Conservation (phyloP, 108 stramenopile genomes). For the Nitzschia palea region DNA sequence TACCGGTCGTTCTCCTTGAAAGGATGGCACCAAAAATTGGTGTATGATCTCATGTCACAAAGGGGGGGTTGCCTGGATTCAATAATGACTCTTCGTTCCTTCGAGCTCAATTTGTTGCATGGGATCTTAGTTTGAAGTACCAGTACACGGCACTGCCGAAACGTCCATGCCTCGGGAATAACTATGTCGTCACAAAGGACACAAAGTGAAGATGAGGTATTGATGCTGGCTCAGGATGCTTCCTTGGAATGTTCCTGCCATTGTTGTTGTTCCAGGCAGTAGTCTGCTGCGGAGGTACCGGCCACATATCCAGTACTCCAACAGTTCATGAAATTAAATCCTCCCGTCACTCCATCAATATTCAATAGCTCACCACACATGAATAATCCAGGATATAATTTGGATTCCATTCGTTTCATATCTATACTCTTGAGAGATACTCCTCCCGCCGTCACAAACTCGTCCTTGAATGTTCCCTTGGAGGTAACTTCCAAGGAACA, state of each 20-base stretch:
- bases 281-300: constrained; percentile 47
- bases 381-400: constrained; percentile 62
- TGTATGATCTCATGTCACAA: no score
- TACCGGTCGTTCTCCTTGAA: no score
- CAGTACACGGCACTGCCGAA: no score
- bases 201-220: no score
- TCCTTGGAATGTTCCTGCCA: background rate
- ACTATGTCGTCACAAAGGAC: no score
- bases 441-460: constrained; percentile 94
- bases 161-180: no score
- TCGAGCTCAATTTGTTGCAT: no score
- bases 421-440: constrained; percentile 72
- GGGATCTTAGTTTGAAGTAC: no score
- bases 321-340: constrained; percentile 88
- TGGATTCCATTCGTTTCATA: constrained; percentile 84
- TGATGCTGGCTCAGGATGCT: background rate
- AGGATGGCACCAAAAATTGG: no score
- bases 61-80: no score
- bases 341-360: constrained; percentile 91
- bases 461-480: constrained; percentile 91
- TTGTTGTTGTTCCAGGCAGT: constrained; percentile 5
- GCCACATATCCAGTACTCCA: constrained; percentile 88
- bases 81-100: no score
- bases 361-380: constrained; percentile 87
- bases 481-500: constrained; percentile 64